Evolutionary conservation across 2,329 filamentous ascomycete genomes (phyloP).

Genomic region (Fusarium chlamydosporum): DNA sequence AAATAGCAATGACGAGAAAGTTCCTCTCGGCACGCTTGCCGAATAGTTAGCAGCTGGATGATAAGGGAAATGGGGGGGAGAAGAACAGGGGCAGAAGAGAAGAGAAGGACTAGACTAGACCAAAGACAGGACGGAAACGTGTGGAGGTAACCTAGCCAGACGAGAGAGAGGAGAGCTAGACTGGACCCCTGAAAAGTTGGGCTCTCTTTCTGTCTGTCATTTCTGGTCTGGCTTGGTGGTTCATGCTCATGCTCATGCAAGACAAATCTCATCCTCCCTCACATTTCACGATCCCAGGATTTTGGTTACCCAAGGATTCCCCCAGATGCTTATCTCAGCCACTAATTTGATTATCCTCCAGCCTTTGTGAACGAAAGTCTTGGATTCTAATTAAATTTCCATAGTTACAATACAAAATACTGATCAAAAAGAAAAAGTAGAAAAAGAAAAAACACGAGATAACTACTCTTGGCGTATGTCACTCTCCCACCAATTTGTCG

Average conservation of each 20-base stretch:
- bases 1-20: not conserved
- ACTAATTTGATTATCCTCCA: not conserved
- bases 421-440: not conserved
- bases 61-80: constrained; percentile 36
- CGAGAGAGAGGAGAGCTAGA: constrained; percentile 39
- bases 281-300: constrained; percentile 31
- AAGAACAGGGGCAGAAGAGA: constrained; percentile 2
- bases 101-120: not conserved
- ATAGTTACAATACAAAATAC: not conserved
- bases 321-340: not conserved
- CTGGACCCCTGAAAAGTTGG: constrained; percentile 34
- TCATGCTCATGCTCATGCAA: constrained; percentile 4
- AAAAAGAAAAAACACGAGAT: constrained; percentile 39
- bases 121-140: constrained; percentile 18
- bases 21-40: constrained; percentile 28
- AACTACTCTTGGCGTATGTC: constrained; percentile 40
- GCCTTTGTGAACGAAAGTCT: not conserved
- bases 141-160: constrained; percentile 15
- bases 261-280: constrained; percentile 8
- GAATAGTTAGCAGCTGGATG: constrained; percentile 4
- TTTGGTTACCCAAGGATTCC: constrained; percentile 23
- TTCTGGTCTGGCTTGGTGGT: not conserved
- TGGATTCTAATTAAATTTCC: not conserved
- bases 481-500: constrained; percentile 21
- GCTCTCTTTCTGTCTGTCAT: constrained; percentile 22